These are phyloP conservation scores for Pelargonium citronellum DNA, from an alignment of 441 rosid species.

Conservation along the genomic window DNA sequence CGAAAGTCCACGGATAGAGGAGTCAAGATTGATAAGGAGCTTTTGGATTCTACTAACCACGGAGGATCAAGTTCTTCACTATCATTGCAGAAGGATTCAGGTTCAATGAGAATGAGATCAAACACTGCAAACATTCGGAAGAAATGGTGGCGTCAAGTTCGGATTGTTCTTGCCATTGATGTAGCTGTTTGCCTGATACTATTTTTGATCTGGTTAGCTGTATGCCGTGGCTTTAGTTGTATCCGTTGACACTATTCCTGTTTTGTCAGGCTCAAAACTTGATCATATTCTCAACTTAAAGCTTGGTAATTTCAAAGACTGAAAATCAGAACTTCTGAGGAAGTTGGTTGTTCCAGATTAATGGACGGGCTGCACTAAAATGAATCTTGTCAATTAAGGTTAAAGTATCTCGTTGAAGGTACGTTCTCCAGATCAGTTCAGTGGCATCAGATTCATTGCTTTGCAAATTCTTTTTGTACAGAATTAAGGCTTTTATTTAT, in stretches of 20 bases:
- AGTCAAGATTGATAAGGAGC: conserved; percentile 34
- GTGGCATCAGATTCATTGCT: not conserved
- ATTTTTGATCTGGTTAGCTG: conserved; percentile 55
- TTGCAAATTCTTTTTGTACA: conserved; percentile 6
- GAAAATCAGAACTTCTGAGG: not conserved
- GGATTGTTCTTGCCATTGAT: conserved; percentile 66
- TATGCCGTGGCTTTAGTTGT: conserved; percentile 62
- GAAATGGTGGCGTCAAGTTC: conserved; percentile 71
- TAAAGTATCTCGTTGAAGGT: not conserved
- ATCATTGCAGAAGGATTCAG: conserved; percentile 53
- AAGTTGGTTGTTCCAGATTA: not conserved
- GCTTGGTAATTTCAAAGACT: not conserved
- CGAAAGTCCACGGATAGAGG: conserved; percentile 52
- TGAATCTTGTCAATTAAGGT: not conserved
- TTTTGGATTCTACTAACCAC: conserved; percentile 35
- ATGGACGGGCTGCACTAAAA: too few species aligned
- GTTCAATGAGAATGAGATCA: conserved; percentile 57
- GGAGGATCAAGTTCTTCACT: conserved; percentile 37
- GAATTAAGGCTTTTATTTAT: not conserved
- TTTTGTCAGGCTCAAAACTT: not conserved
- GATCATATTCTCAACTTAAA: not conserved
- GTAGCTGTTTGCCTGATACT: conserved; percentile 58
- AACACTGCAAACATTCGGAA: conserved; percentile 44
- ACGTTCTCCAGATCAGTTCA: not conserved
- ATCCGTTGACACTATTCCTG: conserved; percentile 22